Conservation (phyloP, 2,329 filamentous ascomycete genomes). For the Aspergillus ustus region DNA sequence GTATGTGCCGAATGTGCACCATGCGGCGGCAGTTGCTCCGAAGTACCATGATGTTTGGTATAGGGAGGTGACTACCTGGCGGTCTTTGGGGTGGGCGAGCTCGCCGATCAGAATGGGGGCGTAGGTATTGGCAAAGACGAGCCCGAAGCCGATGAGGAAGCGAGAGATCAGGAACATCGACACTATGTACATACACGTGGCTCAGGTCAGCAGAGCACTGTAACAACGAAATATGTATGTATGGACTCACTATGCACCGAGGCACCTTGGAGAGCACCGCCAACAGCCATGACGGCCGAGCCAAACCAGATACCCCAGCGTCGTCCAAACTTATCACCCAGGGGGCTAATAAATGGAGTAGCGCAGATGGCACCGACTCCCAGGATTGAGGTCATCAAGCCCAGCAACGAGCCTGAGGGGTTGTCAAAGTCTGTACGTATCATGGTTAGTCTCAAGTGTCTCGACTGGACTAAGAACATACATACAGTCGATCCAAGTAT, state of each 20-base stretch:
- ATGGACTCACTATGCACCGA: too few species aligned
- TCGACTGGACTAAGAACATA: not conserved
- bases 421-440: not conserved
- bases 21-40: not conserved
- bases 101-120: not conserved
- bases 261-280: too few species aligned
- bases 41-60: not conserved
- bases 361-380: not conserved
- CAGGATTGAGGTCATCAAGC: not conserved
- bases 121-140: too few species aligned
- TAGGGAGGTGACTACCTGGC: not conserved
- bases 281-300: too few species aligned
- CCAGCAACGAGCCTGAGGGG: not conserved
- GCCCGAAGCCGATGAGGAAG: too few species aligned
- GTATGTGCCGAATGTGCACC: not conserved
- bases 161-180: too few species aligned
- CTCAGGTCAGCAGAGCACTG: too few species aligned
- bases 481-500: not conserved
- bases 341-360: too few species aligned
- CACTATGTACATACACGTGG: too few species aligned
- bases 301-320: too few species aligned
- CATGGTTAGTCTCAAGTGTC: not conserved
- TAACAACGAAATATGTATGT: too few species aligned
- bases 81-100: not conserved
- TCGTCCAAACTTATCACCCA: too few species aligned